Percentiles rank a stretch among this genome's conserved stretches.
phyloP scores from a whole-genome alignment of 306 rosid species.

The Fagus sylvatica region DNA sequence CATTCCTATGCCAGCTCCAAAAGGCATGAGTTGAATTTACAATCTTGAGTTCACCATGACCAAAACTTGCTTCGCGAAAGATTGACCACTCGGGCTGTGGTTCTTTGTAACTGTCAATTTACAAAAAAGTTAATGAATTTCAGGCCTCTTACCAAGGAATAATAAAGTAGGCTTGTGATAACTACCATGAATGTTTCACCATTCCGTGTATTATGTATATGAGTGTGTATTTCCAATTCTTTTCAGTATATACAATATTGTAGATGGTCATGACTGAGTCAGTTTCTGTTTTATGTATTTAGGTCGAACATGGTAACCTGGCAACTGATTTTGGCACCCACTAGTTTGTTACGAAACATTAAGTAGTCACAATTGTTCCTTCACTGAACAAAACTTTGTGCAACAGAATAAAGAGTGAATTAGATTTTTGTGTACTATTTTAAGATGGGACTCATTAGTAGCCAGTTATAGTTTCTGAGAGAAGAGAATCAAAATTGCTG shows the following conservation, averaged over 20 bases:
- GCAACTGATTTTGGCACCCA: not conserved
- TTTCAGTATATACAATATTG: not conserved
- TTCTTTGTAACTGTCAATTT: slow-evolving; percentile 52
- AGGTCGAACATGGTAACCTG: not conserved
- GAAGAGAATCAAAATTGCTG: not conserved
- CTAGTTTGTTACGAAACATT: not conserved
- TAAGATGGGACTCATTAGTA: not conserved
- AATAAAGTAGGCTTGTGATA: not conserved
- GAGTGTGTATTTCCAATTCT: not conserved
- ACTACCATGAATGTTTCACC: not conserved
- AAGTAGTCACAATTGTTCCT: not conserved
- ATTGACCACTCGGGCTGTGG: slow-evolving; percentile 88
- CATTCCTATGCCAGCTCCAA: slow-evolving; percentile 98
- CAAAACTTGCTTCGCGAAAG: slow-evolving; percentile 90
- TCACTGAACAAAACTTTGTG: not conserved
- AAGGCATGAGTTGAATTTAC: slow-evolving; percentile 75
- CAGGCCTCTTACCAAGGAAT: not conserved
- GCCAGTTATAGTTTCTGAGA: not conserved
- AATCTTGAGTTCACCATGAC: slow-evolving; percentile 82
- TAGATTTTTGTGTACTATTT: not conserved
- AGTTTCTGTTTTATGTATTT: too few species aligned
- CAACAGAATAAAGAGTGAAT: not conserved
- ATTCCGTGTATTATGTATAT: not conserved
- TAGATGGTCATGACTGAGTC: too few species aligned
- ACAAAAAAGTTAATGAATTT: slow-evolving; percentile 2